A percentile compares a stretch with the other conserved stretches of the same genome.
Conservation (phyloP, 2,329 filamentous ascomycete species). For the Claviceps spartinae region DNA sequence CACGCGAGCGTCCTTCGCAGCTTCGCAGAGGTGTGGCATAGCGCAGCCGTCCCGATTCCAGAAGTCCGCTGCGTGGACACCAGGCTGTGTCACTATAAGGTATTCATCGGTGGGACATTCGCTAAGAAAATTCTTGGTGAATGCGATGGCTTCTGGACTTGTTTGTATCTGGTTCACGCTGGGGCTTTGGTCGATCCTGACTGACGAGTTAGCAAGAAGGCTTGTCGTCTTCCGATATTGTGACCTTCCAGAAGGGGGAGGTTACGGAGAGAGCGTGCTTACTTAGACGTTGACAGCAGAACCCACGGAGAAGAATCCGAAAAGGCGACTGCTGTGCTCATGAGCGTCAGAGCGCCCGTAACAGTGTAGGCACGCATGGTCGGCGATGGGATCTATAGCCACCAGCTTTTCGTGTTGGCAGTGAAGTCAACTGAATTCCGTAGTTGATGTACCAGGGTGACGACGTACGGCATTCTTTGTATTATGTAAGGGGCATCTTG, state of each 20-base stretch:
- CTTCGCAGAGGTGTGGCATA: slow-evolving; percentile 38
- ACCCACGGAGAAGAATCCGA: slow-evolving; percentile 81
- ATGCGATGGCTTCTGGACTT: slow-evolving; percentile 27
- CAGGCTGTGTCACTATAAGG: slow-evolving; percentile 64
- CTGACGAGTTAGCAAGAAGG: slow-evolving; percentile 2
- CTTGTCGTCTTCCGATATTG: background rate
- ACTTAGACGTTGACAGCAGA: slow-evolving; percentile 75
- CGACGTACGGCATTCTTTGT: background rate
- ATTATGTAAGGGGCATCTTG: background rate
- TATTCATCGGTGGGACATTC: slow-evolving; percentile 64
- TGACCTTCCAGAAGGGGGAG: background rate
- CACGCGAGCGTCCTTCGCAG: slow-evolving; percentile 22
- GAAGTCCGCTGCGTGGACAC: slow-evolving; percentile 58
- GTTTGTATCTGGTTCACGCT: slow-evolving; percentile 34
- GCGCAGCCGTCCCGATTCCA: slow-evolving; percentile 32
- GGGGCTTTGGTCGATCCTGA: slow-evolving; percentile 21
- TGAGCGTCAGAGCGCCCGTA: slow-evolving; percentile 37
- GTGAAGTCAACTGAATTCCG: slow-evolving; percentile 13
- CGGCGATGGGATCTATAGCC: slow-evolving; percentile 5
- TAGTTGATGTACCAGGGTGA: background rate
- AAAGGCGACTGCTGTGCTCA: slow-evolving; percentile 55
- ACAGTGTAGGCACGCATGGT: slow-evolving; percentile 42
- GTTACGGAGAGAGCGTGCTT: slow-evolving; percentile 24
- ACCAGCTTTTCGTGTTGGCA: slow-evolving; percentile 9
- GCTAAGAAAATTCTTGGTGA: slow-evolving; percentile 39